Evolutionary conservation across 805 yeast genomes (phyloP), one percentile per base, ranked within the genome.

Genomic region (Starmerella bombi): DNA sequence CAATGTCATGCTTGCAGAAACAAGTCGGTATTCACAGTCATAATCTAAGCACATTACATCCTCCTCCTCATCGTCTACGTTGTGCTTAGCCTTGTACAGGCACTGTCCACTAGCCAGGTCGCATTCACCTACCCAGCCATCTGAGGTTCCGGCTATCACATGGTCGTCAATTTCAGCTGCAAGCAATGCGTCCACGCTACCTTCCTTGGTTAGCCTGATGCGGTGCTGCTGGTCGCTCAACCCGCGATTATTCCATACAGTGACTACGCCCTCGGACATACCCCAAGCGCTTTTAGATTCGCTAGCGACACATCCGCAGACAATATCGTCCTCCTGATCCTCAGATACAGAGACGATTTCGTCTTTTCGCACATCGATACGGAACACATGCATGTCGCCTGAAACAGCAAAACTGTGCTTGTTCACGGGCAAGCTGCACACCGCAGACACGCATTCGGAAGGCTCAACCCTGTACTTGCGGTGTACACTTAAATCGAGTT

Each of bases 321-420:
- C 61, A n/a, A 88, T 61, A 56, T 88, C 98, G 54, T 88, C 97
- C 50, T 80, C 94, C 61, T 88, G 98, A 56, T 84, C 86, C 47
- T 86, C 97, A 28, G 86, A 76, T 30, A 70, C 69, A 3, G 71
- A 61, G 1, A 78, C 58, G 9, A 34, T 34, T 2, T 75, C 67
- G 4, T 80, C 81, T 50, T 79, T 81, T 36, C 95, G 64, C 3
- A 79, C 66, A 58, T 88, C 96, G 52, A 86, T 68, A 43, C 77
- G 78, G 1, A 84, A 70, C 32, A 88, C 62, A 0, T 86, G 79
- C 3, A 94, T 81, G 9, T 88, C 77, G 1, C 95, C 96, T 21
- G 80, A 66, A 0, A 91, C 73, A 19, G 85, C 66, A 51, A 74
- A 82, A 54, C 80, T 86, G 60, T 85, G 81, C 5, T 77, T 77